Base-by-base conservation (phyloP, 2,329 filamentous ascomycete species). In the Grosmannia huntii region DNA sequence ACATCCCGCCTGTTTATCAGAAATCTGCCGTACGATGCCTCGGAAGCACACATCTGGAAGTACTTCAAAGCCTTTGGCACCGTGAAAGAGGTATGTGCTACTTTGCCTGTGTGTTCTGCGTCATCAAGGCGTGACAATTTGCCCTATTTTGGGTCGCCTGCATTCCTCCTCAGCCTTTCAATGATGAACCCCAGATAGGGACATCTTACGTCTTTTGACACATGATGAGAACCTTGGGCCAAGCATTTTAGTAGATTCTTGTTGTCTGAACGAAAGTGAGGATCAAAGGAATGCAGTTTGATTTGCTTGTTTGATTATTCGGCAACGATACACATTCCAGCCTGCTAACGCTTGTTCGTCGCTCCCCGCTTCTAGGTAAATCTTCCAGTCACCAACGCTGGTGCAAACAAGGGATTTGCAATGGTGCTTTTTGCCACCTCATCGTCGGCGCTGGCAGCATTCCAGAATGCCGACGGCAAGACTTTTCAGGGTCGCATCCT, bases 161-260 rank as follows among this genome's bases (percentile, higher is more conserved):
- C 53, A 36, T 56, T 46, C 38, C n/a, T 36, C 36, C 54, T 21
- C 46, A 11, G 33, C 33, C 54, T 63, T 64, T 9, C 21, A 4
- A 81, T 92, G 94, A 97, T 97, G 92, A 97, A 89, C 76, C 83
- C 82, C 87, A 87, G 94, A 97, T 97, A 97, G 94, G 94, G 94
- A 97, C 94, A 97, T 84, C 92, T 90, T 88, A 96, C 92, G 87
- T 87, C 78, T n/a, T 31, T 67, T 71, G 75, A 89, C 88, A 90
- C 78, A 78, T 97, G 91, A 95, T 91, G 88, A 83, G 78, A 90
- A 80, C 73, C 76, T 60, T 83, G 85, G 86, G 86, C 85, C 90
- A 85, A 89, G 82, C 87, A 94, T 96, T 95, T 96, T 99, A 96
- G 94, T 99, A 99, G 92, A 97, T 96, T 89, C 87, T 91, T 85